Evolutionary conservation across 352 stramenopile species (phyloP).

Genomic region (Thraustochytrium striatum): DNA sequence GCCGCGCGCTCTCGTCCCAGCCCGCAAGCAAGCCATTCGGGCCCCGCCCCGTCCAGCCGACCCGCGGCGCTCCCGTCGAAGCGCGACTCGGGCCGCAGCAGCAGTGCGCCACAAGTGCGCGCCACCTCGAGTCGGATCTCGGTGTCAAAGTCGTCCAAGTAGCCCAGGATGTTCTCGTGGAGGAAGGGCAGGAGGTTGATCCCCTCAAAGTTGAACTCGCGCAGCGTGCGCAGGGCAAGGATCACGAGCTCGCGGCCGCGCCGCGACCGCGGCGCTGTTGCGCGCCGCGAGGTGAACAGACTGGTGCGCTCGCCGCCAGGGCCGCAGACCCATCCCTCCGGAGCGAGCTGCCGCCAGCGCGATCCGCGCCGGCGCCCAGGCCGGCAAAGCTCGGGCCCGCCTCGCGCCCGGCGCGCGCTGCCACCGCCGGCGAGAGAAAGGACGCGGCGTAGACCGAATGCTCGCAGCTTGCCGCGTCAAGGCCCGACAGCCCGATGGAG

Average conservation of each 20-base stretch:
- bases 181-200: conserved; percentile 42
- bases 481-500: too few relatives aligned
- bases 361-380: too few relatives aligned
- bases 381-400: too few relatives aligned
- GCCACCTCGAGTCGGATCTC: conserved; percentile 37
- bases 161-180: conserved; percentile 14
- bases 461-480: too few relatives aligned
- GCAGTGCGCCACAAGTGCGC: conserved; percentile 4
- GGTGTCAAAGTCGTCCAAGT: conserved; percentile 40
- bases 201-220: conserved; percentile 15
- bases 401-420: too few relatives aligned
- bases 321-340: too few relatives aligned
- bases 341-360: too few relatives aligned
- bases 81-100: background rate
- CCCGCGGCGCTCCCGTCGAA: background rate
- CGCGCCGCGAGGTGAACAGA: background rate
- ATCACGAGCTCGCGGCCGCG: background rate
- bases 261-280: background rate
- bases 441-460: too few relatives aligned
- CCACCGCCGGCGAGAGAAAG: too few relatives aligned
- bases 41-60: background rate
- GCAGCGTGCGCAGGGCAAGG: conserved; percentile 47
- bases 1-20: conserved; percentile 8
- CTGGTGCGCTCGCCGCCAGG: too few relatives aligned
- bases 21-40: background rate